Evolutionary conservation across 129 eudicot species (phyloP), one percentile per base, ranked within the genome.

Genomic region (Tagetes erecta): DNA sequence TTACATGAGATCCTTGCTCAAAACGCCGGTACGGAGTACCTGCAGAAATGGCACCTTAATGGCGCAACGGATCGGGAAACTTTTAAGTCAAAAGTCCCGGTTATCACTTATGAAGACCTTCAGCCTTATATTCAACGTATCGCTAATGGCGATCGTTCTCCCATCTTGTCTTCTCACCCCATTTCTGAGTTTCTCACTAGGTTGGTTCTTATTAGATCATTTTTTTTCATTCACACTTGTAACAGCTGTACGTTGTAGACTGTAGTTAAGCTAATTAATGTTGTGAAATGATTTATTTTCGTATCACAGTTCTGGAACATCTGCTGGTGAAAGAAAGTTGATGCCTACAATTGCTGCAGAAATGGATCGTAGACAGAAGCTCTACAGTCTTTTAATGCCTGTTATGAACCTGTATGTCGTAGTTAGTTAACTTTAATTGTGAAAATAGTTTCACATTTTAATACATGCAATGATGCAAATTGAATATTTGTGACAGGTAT

Each of bases 111-210:
- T 46, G 98, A 92, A 62, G 96, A 89, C 56, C 79, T 92, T 8
- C 89, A 75, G 66, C 94, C 97, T 20, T 86, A 89, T 60, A 84
- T 92, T 53, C 80, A 81, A 49, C 87, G 97, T 53, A 83, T 89
- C 27, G 94, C 88, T 42, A 71, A 89, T 49, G 98, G 96, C 4
- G 94, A 89, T 42, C 89, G 85, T 33, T 92, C 96, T 52, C 91
- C 91, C 4, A 87, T 89, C 52, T 80, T 92, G 31, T 83, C 89
- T 0, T 79, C 94, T 31, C 91, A 80, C 65, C 96, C 96, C 65
- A 87, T 87, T 73, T 85, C 96, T 3, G 98, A 92, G 72, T 89
- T 92, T 41, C 98, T 92, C 76, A 92, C 98, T 4, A 92, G 97
- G 98, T 91, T 79, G 2, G 4, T 41, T 59, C 5, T 0, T 40